Evolutionary conservation across 1,284 basidiomycete species (phyloP).

Genomic region (Microstroma glucosiphilum): DNA sequence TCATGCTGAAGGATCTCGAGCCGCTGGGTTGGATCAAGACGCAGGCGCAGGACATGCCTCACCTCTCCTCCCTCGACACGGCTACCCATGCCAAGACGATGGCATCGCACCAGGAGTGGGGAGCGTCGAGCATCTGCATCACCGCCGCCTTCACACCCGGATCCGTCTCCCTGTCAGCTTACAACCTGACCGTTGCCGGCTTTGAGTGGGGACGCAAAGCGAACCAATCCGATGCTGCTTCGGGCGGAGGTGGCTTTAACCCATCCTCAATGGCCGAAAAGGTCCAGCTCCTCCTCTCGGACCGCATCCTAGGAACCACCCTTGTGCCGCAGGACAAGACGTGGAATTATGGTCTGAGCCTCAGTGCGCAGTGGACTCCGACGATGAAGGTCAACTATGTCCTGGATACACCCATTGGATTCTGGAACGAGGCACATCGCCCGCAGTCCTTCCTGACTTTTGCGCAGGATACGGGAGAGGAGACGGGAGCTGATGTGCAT

Average conservation of each 20-base stretch:
- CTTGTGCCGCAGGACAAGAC: constrained; percentile 33
- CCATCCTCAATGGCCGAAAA: constrained; percentile 81
- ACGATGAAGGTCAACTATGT: constrained; percentile 77
- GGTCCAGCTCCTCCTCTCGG: constrained; percentile 87
- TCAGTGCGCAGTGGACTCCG: constrained; percentile 82
- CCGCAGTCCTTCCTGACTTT: constrained; percentile 54
- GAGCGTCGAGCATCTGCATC: constrained; percentile 86
- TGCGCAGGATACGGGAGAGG: constrained; percentile 20
- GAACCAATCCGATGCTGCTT: constrained; percentile 63
- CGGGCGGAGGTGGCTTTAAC: constrained; percentile 69
- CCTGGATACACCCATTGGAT: constrained; percentile 81
- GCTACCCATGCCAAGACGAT: constrained; percentile 92
- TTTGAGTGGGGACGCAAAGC: constrained; percentile 96
- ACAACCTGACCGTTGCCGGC: constrained; percentile 78
- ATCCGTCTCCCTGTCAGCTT: constrained; percentile 87
- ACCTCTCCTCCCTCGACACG: constrained; percentile 83
- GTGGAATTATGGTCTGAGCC: constrained; percentile 53
- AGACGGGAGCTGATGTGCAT: constrained; percentile 37
- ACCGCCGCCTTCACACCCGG: constrained; percentile 96
- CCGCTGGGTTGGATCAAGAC: constrained; percentile 98
- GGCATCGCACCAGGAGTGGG: constrained; percentile 91
- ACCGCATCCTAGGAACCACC: constrained; percentile 56
- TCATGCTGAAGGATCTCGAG: constrained; percentile 86
- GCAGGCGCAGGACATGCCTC: constrained; percentile 58
- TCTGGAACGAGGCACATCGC: constrained; percentile 93